These are phyloP conservation scores for Zasmidium citrigriseum DNA, from an alignment of 2,329 filamentous ascomycete genomes.

Conservation along the genomic window DNA sequence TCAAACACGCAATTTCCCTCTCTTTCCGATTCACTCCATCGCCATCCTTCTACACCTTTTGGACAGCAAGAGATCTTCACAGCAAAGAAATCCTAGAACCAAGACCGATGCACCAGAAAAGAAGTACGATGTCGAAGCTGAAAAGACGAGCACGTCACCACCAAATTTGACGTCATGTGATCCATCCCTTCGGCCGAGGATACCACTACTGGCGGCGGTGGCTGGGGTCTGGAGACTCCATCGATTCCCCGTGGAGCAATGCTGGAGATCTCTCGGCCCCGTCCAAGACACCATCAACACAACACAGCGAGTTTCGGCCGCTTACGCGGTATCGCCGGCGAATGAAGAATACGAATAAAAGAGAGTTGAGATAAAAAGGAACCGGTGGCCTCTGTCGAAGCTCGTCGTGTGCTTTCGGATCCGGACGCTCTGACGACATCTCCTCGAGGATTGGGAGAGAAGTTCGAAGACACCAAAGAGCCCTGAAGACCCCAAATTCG, in stretches of 20 bases:
- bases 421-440: background rate
- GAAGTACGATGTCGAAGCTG: too few relatives aligned
- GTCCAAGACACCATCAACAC: background rate
- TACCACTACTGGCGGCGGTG: background rate
- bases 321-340: background rate
- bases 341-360: too few relatives aligned
- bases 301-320: background rate
- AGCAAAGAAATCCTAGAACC: too few relatives aligned
- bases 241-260: background rate
- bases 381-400: too few relatives aligned
- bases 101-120: too few relatives aligned
- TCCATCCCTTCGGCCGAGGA: background rate
- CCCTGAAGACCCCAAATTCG: background rate
- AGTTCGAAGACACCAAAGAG: background rate
- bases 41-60: too few relatives aligned
- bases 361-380: too few relatives aligned
- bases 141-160: background rate
- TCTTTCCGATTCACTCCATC: too few relatives aligned
- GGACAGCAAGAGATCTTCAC: too few relatives aligned
- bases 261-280: background rate
- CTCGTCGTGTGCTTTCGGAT: too few relatives aligned
- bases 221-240: background rate
- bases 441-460: background rate
- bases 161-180: background rate
- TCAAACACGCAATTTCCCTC: too few relatives aligned